Percentiles rank a stretch among this genome's conserved stretches.
Evolutionary conservation across 2,329 filamentous ascomycete species (phyloP).

Genomic region (Colletotrichum cereale): DNA sequence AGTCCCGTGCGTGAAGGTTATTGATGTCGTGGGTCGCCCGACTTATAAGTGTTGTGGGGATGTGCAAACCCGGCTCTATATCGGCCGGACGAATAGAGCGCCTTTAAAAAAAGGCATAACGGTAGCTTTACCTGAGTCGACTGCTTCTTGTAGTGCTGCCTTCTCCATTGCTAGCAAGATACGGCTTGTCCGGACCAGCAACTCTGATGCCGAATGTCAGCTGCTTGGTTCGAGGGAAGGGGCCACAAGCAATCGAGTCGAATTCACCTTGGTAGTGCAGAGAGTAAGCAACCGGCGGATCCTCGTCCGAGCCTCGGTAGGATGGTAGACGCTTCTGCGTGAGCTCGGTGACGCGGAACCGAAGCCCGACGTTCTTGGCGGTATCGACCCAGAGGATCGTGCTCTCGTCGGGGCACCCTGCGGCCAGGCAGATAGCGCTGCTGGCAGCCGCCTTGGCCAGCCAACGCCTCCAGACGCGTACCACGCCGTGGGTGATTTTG

Average conservation of each 20-base stretch:
- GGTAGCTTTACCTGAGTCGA: slow-evolving; percentile 74
- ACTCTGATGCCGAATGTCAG: slow-evolving; percentile 62
- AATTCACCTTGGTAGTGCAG: slow-evolving; percentile 78
- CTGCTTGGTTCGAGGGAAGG: background rate
- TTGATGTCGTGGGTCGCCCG: background rate
- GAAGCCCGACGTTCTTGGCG: slow-evolving; percentile 74
- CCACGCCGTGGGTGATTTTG: slow-evolving; percentile 74
- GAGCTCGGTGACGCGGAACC: slow-evolving; percentile 67
- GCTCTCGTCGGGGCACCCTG: slow-evolving; percentile 41
- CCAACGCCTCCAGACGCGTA: slow-evolving; percentile 82
- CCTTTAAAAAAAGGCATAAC: slow-evolving; percentile 66
- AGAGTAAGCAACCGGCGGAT: slow-evolving; percentile 76
- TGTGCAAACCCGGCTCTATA: slow-evolving; percentile 1
- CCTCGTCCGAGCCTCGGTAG: slow-evolving; percentile 69
- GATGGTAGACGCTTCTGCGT: slow-evolving; percentile 62
- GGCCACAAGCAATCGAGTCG: background rate
- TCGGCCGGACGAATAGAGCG: slow-evolving; percentile 40
- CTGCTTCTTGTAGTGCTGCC: slow-evolving; percentile 70
- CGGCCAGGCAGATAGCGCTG: slow-evolving; percentile 47
- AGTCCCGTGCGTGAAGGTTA: slow-evolving; percentile 9
- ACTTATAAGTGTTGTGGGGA: background rate
- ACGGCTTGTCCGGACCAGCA: slow-evolving; percentile 73
- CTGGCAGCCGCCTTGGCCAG: slow-evolving; percentile 67
- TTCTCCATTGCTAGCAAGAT: slow-evolving; percentile 76
- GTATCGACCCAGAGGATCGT: slow-evolving; percentile 77